Percentiles rank a stretch among this genome's conserved stretches.
Conservation (phyloP, 345 rosid species). For the Cardamine occulta region DNA sequence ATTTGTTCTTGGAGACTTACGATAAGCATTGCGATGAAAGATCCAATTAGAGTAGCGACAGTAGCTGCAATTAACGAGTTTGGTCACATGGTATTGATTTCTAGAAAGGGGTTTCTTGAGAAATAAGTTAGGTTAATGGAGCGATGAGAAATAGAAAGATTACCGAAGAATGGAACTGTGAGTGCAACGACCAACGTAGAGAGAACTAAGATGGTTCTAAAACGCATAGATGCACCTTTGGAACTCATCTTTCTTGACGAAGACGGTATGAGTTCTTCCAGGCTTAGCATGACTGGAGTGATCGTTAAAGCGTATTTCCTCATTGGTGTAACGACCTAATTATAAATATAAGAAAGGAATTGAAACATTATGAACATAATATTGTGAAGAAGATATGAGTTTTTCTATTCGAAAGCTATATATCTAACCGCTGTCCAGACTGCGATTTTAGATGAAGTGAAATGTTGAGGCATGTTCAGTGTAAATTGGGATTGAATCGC, state of each 20-base stretch:
- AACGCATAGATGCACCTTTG: conserved; percentile 47
- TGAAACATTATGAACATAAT: not conserved
- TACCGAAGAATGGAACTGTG: conserved; percentile 75
- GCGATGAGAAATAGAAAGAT: conserved; percentile 35
- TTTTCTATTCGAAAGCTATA: too few species aligned
- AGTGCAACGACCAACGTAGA: conserved; percentile 73
- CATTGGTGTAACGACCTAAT: conserved; percentile 71
- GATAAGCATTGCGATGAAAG: conserved; percentile 65
- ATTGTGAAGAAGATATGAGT: not conserved
- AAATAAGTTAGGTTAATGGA: conserved; percentile 49
- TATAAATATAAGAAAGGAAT: not conserved
- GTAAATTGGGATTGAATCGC: conserved; percentile 73
- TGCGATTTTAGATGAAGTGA: conserved; percentile 62
- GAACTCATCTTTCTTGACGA: conserved; percentile 46
- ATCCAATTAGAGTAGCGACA: conserved; percentile 71
- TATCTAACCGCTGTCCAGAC: conserved; percentile 67
- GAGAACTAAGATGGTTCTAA: conserved; percentile 61
- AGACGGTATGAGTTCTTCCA: conserved; percentile 75
- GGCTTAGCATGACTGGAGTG: conserved; percentile 64
- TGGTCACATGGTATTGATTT: not conserved
- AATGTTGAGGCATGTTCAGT: conserved; percentile 70
- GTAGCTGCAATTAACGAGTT: conserved; percentile 50
- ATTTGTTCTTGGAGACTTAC: conserved; percentile 49
- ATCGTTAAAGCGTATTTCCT: conserved; percentile 77
- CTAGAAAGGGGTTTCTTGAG: not conserved